These are phyloP conservation scores for Physcia stellaris DNA, from an alignment of 495 filamentous ascomycete genomes.

Conservation along the genomic window DNA sequence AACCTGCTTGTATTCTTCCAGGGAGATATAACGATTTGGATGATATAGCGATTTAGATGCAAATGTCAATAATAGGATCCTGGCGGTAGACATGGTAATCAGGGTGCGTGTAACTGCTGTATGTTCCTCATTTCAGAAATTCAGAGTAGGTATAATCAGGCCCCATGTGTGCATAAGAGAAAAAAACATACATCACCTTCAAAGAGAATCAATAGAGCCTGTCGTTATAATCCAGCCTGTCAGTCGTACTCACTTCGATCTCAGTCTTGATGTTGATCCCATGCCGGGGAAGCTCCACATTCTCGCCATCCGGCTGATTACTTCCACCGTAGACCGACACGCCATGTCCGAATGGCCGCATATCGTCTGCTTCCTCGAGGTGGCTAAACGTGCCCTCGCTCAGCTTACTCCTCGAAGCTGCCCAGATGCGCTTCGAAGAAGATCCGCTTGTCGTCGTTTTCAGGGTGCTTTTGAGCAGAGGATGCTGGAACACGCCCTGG, in stretches of 20 bases:
- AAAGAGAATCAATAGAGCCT: slow-evolving; percentile 8
- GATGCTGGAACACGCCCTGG: slow-evolving; percentile 2
- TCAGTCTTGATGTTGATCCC: slow-evolving; percentile 10
- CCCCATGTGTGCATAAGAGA: too few relatives aligned
- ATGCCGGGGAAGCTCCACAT: slow-evolving; percentile 4
- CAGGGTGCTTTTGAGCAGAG: slow-evolving; percentile 1
- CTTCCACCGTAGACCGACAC: slow-evolving; percentile 5
- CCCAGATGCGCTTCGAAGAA: slow-evolving; percentile 3
- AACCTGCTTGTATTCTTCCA: too few relatives aligned
- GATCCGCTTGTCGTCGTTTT: not conserved
- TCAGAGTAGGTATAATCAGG: too few relatives aligned
- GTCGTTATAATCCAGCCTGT: slow-evolving; percentile 7
- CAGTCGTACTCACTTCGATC: slow-evolving; percentile 7
- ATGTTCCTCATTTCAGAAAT: too few relatives aligned
- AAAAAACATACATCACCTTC: not conserved
- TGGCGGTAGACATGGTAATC: too few relatives aligned
- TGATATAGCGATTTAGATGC: too few relatives aligned
- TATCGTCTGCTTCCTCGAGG: slow-evolving; percentile 4
- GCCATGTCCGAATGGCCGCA: slow-evolving; percentile 1
- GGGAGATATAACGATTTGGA: too few relatives aligned
- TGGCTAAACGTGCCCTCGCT: slow-evolving; percentile 4
- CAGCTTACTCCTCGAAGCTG: not conserved
- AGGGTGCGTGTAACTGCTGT: too few relatives aligned
- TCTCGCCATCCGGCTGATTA: not conserved
- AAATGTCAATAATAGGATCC: too few relatives aligned